Percentiles rank a stretch among this genome's conserved stretches.
Conservation (phyloP, 2,329 filamentous ascomycete species). For the Nothopassalora personata region DNA sequence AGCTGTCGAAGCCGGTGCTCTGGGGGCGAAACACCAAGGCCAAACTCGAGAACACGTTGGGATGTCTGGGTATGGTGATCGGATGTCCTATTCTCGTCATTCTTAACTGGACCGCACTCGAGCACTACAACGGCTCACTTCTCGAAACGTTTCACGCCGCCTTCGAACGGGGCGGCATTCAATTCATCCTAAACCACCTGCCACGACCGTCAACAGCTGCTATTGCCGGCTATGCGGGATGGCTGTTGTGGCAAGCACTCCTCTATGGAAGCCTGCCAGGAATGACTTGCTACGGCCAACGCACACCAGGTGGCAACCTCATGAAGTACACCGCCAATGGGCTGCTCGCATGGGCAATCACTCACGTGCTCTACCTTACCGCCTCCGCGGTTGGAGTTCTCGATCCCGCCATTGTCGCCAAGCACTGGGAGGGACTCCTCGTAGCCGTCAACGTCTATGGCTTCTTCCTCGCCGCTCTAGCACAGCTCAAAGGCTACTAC, state of each 20-base stretch:
- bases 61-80: constrained; percentile 1
- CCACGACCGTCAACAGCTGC: constrained; percentile 1
- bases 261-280: constrained; percentile 9
- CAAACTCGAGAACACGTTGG: constrained; percentile 3
- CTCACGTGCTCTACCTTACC: background rate
- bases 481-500: constrained; percentile 6
- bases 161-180: background rate
- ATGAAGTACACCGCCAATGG: constrained; percentile 8
- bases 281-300: constrained; percentile 5
- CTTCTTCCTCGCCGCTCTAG: constrained; percentile 1
- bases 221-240: constrained; percentile 4
- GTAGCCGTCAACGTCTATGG: constrained; percentile 7
- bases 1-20: background rate
- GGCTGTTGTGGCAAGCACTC: constrained; percentile 5
- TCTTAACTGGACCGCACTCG: constrained; percentile 10
- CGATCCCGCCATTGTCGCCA: constrained; percentile 6
- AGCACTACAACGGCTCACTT: constrained; percentile 8
- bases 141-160: background rate
- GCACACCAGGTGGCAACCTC: constrained; percentile 9
- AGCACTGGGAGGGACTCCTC: constrained; percentile 7
- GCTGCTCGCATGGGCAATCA: constrained; percentile 7
- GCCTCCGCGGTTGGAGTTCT: background rate
- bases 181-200: background rate
- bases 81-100: constrained; percentile 1
- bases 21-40: constrained; percentile 1